Percentiles rank a stretch among this genome's conserved stretches.
phyloP scores from a whole-genome alignment of 129 eudicot genomes.

The Artemisia annua region DNA sequence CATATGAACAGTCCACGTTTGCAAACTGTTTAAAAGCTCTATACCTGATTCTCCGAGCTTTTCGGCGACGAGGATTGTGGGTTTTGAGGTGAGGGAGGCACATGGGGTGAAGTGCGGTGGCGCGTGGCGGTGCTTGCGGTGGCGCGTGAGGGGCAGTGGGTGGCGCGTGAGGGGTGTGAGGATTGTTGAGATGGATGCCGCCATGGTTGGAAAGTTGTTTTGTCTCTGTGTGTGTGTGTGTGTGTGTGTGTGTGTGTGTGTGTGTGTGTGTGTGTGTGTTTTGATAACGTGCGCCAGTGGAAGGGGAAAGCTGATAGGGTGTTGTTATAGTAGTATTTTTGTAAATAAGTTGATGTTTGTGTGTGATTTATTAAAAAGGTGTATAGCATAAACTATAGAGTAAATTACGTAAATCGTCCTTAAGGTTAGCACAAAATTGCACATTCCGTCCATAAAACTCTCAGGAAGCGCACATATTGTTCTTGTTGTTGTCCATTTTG shows the following conservation, averaged over 20 bases:
- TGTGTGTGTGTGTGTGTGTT: neutral
- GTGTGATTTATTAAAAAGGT: no score
- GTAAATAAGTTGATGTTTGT: neutral
- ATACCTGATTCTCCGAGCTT: slow-evolving; percentile 93
- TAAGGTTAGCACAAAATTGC: no score
- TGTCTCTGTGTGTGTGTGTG: neutral
- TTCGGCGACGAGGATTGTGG: slow-evolving; percentile 87
- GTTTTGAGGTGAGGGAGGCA: slow-evolving; percentile 50
- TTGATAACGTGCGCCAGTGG: no score
- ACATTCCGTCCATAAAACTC: no score
- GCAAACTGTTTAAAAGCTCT: slow-evolving; percentile 61
- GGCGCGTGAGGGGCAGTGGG: neutral
- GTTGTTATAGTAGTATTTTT: neutral
- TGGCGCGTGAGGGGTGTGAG: neutral
- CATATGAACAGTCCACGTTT: slow-evolving; percentile 87
- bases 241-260: no score
- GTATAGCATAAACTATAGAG: no score
- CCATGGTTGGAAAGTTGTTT: neutral
- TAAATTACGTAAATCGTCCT: no score
- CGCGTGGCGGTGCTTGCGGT: slow-evolving; percentile 30
- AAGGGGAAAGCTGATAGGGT: neutral
- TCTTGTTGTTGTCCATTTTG: no score
- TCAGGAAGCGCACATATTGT: no score
- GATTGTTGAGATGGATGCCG: neutral
- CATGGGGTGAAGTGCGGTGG: slow-evolving; percentile 21